These are phyloP conservation scores for Phytophthora kernoviae DNA, from an alignment of 352 stramenopile genomes.

Conservation along the genomic window DNA sequence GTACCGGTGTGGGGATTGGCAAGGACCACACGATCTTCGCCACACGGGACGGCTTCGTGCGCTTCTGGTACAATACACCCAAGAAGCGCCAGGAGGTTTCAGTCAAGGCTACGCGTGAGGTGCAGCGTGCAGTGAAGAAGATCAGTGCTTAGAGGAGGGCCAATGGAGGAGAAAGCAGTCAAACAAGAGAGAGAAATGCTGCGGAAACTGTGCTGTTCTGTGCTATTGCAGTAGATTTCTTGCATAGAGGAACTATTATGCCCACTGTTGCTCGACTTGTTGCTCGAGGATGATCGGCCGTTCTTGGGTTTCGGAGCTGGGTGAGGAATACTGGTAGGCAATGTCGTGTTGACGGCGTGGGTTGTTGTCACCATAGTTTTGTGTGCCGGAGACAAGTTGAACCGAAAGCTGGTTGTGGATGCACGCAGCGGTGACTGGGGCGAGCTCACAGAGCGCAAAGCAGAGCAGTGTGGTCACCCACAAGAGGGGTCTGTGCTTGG, in stretches of 20 bases:
- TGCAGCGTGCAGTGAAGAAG: constrained; percentile 41
- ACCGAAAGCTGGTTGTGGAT: constrained; percentile 22
- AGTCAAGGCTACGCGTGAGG: constrained; percentile 75
- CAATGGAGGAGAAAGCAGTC: constrained; percentile 2
- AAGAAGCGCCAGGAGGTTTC: constrained; percentile 89
- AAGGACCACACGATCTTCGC: constrained; percentile 96
- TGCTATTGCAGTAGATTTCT: not conserved
- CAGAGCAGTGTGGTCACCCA: not conserved
- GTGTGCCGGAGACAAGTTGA: constrained; percentile 17
- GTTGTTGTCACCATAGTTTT: constrained; percentile 23
- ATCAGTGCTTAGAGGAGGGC: constrained; percentile 28
- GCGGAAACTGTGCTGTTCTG: constrained; percentile 2
- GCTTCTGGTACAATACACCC: constrained; percentile 91
- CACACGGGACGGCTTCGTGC: constrained; percentile 84
- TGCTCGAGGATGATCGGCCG: constrained; percentile 21
- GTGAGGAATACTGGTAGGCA: not conserved
- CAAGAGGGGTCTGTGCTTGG: not conserved
- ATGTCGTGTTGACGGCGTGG: constrained; percentile 14
- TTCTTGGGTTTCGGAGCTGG: not conserved
- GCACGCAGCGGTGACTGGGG: constrained; percentile 4
- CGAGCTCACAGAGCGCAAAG: constrained; percentile 1
- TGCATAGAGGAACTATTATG: constrained; percentile 1
- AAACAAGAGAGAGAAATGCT: constrained; percentile 17
- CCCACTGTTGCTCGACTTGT: constrained; percentile 8
- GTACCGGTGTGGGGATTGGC: constrained; percentile 93